Evolutionary conservation across 1,284 basidiomycete genomes (phyloP), one percentile per base, ranked within the genome.

Genomic region (Cutaneotrichosporon cavernicola): DNA sequence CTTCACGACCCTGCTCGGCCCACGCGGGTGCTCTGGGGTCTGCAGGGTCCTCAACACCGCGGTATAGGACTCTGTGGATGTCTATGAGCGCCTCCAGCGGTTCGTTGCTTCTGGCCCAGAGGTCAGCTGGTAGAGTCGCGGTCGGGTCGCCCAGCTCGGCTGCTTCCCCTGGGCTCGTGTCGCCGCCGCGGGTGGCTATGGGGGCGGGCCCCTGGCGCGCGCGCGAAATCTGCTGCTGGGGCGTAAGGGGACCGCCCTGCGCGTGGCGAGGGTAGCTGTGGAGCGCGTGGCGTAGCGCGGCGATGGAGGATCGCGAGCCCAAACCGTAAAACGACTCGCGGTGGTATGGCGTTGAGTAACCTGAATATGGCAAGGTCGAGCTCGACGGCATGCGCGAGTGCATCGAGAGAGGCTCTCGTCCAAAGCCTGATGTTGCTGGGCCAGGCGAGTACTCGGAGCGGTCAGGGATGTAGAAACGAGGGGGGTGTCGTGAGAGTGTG

Each of bases 41-140:
- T 3, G 31, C 58, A 7, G 60, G 49, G 62, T 74, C 72, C 60
- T 73, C 73, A 36, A 65, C 67, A 18, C 77, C 77, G 11, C 75
- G 63, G 68, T 79, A 79, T 50, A 79, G 56, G 13, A 77, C 75
- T 18, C 77, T 59, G 64, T 79, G 77, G 16, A 79, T 76, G 47
- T 79, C 77, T 26, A 76, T 69, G 46, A 77, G 58, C 13, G 75
- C 74, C 56, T 77, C 73, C 65, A 78, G 72, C 49, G 70, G 67
- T 61, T 67, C 69, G 63, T 43, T 58, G 16, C 47, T 58, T 8
- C 58, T 40, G 21, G 50, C 58, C 49, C 60, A 68, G 36, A 65
- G 34, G n/a, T 65, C 66, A 18, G 8, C 32, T 3, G 58, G 36
- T 14, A 60, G 30, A 2, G 43, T 32, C 11, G 40, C 56, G 40